Evolutionary conservation across 164 flowering plant species (phyloP), one percentile per base, ranked within the genome.

Genomic region (Hamamelis virginiana): DNA sequence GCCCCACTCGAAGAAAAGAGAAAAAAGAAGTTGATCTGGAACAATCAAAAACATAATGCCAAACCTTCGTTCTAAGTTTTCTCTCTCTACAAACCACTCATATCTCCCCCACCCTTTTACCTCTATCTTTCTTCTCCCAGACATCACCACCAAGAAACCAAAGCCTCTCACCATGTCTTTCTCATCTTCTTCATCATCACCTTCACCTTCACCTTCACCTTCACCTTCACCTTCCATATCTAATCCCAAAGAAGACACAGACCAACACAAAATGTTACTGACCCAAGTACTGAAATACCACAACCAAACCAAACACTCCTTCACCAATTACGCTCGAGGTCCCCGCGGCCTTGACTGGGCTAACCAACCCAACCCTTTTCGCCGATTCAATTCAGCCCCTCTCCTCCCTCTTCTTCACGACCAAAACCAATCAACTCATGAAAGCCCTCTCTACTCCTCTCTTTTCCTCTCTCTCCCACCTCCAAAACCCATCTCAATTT

Each of bases 291-390:
- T 91, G 25, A 83, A 84, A 56, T 92, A 92, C 85, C 98, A 95
- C 77, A 77, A 85, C 77, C 88, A 88, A 71, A 95, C 97, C 51
- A 95, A 95, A 72, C 98, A 92, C 78, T 67, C 80, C 61, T 86
- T 89, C 85, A 74, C 69, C 72, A 80, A 74, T 52, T 95, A 91
- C 75, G 92, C 98, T 3, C 78, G 87, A 69, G 97, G 96, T 16
- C 97, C 97, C 5, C 91, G 69, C 43, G 89, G 92, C 64, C 96
- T 95, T 33, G 98, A 95, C 74, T 95, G 97, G 98, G 91, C 94
- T 33, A 95, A 94, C 75, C 98, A 92, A 67, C 98, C 98, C 33
- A 89, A 92, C 81, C 97, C 98, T 9, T 95, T 95, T 74, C 94
- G 97, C 59, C 88, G 94, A 33, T 95, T 83, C 81, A 38, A 78